phyloP scores from a whole-genome alignment of 768 basidiomycete genomes.

The Leccinum imitatum region DNA sequence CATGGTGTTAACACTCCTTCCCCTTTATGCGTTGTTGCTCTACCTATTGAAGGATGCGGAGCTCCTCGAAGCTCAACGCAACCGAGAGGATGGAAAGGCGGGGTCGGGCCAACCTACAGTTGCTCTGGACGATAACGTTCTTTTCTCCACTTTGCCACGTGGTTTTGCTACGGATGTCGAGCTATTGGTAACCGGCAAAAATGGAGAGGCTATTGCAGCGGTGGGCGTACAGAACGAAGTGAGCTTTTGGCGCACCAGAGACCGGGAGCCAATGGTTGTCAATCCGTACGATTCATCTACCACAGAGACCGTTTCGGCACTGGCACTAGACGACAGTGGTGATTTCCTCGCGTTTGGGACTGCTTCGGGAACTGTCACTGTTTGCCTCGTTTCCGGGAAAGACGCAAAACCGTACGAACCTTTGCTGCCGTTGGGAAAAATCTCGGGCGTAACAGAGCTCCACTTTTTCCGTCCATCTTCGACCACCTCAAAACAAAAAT shows the following conservation, averaged over 20 bases:
- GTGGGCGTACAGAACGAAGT: conserved; percentile 81
- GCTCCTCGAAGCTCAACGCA: conserved; percentile 80
- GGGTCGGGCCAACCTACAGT: conserved; percentile 25
- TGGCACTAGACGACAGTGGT: conserved; percentile 64
- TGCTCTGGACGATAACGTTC: conserved; percentile 43
- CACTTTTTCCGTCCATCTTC: conserved; percentile 38
- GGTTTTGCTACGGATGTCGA: conserved; percentile 82
- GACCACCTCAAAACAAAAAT: conserved; percentile 15
- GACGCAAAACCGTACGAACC: conserved; percentile 39
- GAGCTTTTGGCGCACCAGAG: conserved; percentile 59
- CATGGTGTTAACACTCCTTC: conserved; percentile 71
- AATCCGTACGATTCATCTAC: conserved; percentile 46
- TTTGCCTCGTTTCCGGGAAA: conserved; percentile 56
- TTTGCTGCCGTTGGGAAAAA: conserved; percentile 41
- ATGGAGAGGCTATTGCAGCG: conserved; percentile 64
- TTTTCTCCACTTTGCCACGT: conserved; percentile 76
- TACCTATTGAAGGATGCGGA: conserved; percentile 92
- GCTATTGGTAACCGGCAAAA: conserved; percentile 66
- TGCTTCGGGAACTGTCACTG: conserved; percentile 57
- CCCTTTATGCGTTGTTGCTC: conserved; percentile 74
- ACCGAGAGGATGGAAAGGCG: conserved; percentile 49
- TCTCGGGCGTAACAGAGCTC: conserved; percentile 53
- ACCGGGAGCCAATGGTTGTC: conserved; percentile 42
- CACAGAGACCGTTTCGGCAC: conserved; percentile 52
- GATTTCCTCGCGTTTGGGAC: conserved; percentile 72